Evolutionary conservation across 306 rosid species (phyloP).

Genomic region (Fragaria iinumae): DNA sequence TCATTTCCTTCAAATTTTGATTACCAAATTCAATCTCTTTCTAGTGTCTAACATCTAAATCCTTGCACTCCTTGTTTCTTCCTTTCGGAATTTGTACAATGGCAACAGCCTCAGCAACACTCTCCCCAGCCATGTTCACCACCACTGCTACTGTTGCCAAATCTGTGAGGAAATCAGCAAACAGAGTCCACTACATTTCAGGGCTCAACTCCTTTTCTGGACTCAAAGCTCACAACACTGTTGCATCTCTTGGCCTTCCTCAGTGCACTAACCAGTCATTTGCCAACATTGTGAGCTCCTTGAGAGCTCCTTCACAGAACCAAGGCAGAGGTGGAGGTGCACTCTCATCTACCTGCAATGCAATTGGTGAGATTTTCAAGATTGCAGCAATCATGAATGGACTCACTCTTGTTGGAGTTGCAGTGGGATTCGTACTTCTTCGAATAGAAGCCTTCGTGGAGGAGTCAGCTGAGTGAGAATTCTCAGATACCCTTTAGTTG

Average conservation of each 20-base stretch:
- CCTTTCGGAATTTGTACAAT: conserved; percentile 32
- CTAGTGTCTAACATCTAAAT: not conserved
- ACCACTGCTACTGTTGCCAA: conserved; percentile 33
- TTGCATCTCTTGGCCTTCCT: conserved; percentile 55
- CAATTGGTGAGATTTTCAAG: conserved; percentile 74
- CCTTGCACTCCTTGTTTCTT: not conserved
- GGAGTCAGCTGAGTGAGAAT: conserved; percentile 47
- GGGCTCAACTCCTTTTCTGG: conserved; percentile 60
- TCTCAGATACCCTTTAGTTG: not conserved
- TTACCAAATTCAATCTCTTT: not conserved
- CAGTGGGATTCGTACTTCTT: conserved; percentile 85
- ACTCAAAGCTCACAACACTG: conserved; percentile 56
- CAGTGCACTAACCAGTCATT: conserved; percentile 51
- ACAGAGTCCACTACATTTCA: conserved; percentile 41
- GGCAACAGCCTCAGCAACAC: conserved; percentile 58
- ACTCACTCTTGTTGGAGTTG: conserved; percentile 71
- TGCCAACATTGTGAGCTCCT: conserved; percentile 58
- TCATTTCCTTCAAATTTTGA: conserved; percentile 1
- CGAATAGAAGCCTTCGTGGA: conserved; percentile 70
- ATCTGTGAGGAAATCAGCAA: conserved; percentile 28
- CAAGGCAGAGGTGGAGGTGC: conserved; percentile 57
- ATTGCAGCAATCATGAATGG: conserved; percentile 71
- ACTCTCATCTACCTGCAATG: conserved; percentile 57
- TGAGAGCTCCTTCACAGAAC: conserved; percentile 48
- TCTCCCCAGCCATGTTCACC: conserved; percentile 46